Conservation (phyloP, 2,329 filamentous ascomycete genomes). For the Fusarium chlamydosporum region DNA sequence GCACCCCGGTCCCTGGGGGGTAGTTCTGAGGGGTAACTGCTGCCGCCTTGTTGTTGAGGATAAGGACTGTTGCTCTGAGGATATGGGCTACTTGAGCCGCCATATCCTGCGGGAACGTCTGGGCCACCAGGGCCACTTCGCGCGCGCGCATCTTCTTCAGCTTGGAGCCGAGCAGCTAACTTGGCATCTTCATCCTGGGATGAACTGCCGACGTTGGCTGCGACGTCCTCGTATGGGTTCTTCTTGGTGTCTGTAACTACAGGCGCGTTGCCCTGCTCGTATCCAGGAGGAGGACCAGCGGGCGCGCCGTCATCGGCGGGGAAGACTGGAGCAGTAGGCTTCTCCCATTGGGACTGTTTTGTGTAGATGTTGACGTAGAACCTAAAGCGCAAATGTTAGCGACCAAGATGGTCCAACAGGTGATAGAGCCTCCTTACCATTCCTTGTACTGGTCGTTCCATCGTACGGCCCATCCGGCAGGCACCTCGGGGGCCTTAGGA, state of each 20-base stretch:
- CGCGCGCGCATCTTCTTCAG: constrained; percentile 81
- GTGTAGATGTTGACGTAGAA: constrained; percentile 93
- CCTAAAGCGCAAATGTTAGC: constrained; percentile 61
- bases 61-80: constrained; percentile 49
- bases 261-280: constrained; percentile 63
- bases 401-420: constrained; percentile 1
- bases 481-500: constrained; percentile 73
- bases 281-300: constrained; percentile 76
- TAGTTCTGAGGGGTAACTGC: constrained; percentile 57
- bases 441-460: constrained; percentile 92
- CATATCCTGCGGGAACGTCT: constrained; percentile 55
- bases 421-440: constrained; percentile 68
- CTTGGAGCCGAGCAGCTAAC: constrained; percentile 82
- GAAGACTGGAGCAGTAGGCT: constrained; percentile 77
- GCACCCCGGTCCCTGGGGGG: constrained; percentile 59
- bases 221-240: constrained; percentile 75
- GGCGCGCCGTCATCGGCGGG: constrained; percentile 62
- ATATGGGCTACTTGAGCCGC: constrained; percentile 50
- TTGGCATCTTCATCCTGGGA: constrained; percentile 75
- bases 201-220: constrained; percentile 53
- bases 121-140: constrained; percentile 51
- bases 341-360: constrained; percentile 92
- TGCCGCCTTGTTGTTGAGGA: constrained; percentile 46
- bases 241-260: constrained; percentile 70
- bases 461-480: constrained; percentile 81